Conservation (phyloP, 148 eudicot species). For the Arctostaphylos glauca region DNA sequence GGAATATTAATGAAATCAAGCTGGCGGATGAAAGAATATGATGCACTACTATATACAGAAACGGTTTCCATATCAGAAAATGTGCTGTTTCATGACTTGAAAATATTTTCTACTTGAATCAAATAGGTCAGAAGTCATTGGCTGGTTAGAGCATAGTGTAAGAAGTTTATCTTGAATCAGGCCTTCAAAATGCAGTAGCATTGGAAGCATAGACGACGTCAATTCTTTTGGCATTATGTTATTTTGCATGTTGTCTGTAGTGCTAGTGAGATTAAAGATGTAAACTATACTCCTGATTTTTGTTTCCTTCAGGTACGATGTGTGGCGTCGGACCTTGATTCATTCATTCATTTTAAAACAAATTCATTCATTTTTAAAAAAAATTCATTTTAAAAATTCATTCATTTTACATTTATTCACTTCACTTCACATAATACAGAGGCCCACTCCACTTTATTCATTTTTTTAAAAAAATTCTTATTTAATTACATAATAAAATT, state of each 20-base stretch:
- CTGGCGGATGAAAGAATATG: too few species aligned
- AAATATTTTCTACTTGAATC: not conserved
- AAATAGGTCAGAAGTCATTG: not conserved
- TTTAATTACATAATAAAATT: too few species aligned
- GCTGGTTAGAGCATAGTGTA: not conserved
- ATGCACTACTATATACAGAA: too few species aligned
- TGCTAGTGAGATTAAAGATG: not conserved
- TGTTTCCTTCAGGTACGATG: conserved; percentile 57
- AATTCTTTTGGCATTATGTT: not conserved
- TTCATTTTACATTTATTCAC: too few species aligned
- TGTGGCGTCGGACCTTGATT: conserved; percentile 81
- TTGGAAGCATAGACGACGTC: not conserved
- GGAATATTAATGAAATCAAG: too few species aligned
- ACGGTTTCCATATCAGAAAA: not conserved
- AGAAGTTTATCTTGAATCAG: not conserved
- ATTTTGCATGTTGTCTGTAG: not conserved
- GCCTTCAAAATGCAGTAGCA: not conserved
- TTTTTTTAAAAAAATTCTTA: too few species aligned
- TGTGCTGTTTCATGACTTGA: not conserved
- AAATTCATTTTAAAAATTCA: too few species aligned
- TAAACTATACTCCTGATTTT: not conserved
- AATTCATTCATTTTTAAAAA: too few species aligned
- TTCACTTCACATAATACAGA: too few species aligned
- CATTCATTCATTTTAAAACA: too few species aligned
- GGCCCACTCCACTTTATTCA: too few species aligned